phyloP scores from a whole-genome alignment of 371 early-diverging fungal genomes.

The Lichtheimia ramosa region DNA sequence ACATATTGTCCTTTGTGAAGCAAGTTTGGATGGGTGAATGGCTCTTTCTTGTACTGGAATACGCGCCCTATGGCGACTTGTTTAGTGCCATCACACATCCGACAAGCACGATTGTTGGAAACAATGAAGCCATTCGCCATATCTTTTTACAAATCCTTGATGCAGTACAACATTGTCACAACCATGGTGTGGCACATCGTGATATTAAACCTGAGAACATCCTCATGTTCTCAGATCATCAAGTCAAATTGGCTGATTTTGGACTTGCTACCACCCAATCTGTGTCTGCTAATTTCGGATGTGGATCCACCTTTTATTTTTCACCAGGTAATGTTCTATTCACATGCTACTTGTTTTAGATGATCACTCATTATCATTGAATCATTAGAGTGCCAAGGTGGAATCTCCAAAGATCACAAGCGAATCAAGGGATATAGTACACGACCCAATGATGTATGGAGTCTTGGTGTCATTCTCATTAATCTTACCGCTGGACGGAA shows the following conservation, averaged over 20 bases:
- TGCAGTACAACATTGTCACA: slow-evolving; percentile 81
- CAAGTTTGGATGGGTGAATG: slow-evolving; percentile 68
- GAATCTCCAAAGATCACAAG: slow-evolving; percentile 37
- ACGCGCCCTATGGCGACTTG: slow-evolving; percentile 74
- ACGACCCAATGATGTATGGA: slow-evolving; percentile 83
- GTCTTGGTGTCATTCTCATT: slow-evolving; percentile 80
- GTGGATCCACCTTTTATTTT: slow-evolving; percentile 89
- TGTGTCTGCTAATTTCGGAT: slow-evolving; percentile 74
- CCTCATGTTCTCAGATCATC: slow-evolving; percentile 52
- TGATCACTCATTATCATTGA: slow-evolving; percentile 1
- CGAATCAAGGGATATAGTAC: slow-evolving; percentile 61
- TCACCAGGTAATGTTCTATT: slow-evolving; percentile 65
- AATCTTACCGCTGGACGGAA: slow-evolving; percentile 77
- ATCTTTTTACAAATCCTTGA: slow-evolving; percentile 83
- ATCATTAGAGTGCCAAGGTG: slow-evolving; percentile 73
- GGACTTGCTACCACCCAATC: slow-evolving; percentile 71
- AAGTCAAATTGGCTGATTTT: slow-evolving; percentile 76
- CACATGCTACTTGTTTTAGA: background rate
- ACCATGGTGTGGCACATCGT: slow-evolving; percentile 79
- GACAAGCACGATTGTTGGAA: slow-evolving; percentile 49
- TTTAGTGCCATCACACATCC: slow-evolving; percentile 65
- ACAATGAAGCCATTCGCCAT: slow-evolving; percentile 63
- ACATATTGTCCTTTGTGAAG: slow-evolving; percentile 69
- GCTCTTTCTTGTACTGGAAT: slow-evolving; percentile 80
- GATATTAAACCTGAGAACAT: slow-evolving; percentile 95